Conservation (phyloP, 345 rosid genomes). For the Eucalyptus cladocalyx region DNA sequence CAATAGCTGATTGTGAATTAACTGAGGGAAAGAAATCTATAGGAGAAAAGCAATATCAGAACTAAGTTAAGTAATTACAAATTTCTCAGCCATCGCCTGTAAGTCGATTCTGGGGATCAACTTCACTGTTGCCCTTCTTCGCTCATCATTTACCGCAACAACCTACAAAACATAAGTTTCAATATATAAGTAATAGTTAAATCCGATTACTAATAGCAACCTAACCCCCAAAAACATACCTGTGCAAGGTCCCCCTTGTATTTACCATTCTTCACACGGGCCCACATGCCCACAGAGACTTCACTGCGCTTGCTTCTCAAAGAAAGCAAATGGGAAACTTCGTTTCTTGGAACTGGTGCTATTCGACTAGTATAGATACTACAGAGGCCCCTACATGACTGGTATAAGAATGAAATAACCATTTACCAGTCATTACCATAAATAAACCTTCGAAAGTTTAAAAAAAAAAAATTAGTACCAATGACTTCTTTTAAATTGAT, state of each 20-base stretch:
- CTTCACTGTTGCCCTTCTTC: slow-evolving; percentile 67
- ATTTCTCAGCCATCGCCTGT: slow-evolving; percentile 66
- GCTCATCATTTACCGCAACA: slow-evolving; percentile 59
- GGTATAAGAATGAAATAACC: background rate
- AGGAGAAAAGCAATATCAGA: background rate
- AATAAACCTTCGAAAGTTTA: background rate
- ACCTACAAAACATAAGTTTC: slow-evolving; percentile 32
- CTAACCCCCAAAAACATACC: slow-evolving; percentile 17
- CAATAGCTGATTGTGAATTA: background rate
- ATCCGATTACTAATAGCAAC: background rate
- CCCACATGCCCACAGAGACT: slow-evolving; percentile 67
- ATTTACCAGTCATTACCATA: background rate
- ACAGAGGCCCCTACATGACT: slow-evolving; percentile 74
- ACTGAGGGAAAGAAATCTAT: background rate
- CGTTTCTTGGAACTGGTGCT: slow-evolving; percentile 46
- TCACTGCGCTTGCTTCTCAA: slow-evolving; percentile 36
- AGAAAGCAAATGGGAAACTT: slow-evolving; percentile 50
- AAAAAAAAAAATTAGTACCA: background rate
- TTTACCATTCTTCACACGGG: slow-evolving; percentile 77
- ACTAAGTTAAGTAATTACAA: slow-evolving; percentile 19
- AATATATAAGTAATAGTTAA: background rate
- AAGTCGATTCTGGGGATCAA: slow-evolving; percentile 91
- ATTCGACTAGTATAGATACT: slow-evolving; percentile 59
- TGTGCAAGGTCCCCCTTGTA: slow-evolving; percentile 93
- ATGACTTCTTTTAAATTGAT: background rate